A percentile compares a stretch with the other conserved stretches of the same genome.
phyloP scores from a whole-genome alignment of 305 asterid genomes.

The Ruellia speciosa region DNA sequence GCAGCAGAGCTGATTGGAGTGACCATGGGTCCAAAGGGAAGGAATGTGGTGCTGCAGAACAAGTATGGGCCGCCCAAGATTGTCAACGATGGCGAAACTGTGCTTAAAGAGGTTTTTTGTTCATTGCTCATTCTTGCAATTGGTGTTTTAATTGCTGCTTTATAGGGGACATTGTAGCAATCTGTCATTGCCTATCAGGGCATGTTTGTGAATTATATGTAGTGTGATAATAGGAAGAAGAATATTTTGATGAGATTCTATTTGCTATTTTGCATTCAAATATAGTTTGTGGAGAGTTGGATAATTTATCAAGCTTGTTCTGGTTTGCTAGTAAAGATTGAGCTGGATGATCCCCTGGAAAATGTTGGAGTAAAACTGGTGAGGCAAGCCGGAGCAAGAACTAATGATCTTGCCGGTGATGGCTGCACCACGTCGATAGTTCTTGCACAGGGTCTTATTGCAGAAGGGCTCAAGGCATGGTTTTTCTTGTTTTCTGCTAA shows the following conservation, averaged over 20 bases:
- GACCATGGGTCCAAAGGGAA: constrained; percentile 85
- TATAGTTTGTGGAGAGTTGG: constrained; percentile 8
- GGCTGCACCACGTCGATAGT: constrained; percentile 78
- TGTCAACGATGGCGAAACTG: constrained; percentile 89
- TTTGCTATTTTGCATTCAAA: not conserved
- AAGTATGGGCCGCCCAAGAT: constrained; percentile 93
- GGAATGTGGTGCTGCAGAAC: constrained; percentile 87
- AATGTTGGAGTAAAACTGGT: constrained; percentile 78
- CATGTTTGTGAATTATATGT: no score
- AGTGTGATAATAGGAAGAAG: not conserved
- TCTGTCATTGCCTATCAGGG: no score
- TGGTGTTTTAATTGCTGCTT: not conserved
- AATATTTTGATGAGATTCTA: not conserved
- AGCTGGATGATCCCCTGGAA: constrained; percentile 82
- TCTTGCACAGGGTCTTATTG: constrained; percentile 73
- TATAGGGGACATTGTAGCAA: not conserved
- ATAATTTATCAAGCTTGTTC: constrained; percentile 25
- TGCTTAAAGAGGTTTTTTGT: constrained; percentile 65
- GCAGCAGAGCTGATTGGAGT: constrained; percentile 83
- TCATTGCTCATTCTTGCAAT: not conserved
- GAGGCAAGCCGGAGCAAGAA: constrained; percentile 82
- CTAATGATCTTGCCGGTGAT: constrained; percentile 83
- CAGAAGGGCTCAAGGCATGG: constrained; percentile 70
- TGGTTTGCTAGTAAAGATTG: constrained; percentile 57
- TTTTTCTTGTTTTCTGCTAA: not conserved